A percentile compares a stretch with the other conserved stretches of the same genome.
Evolutionary conservation across 2,329 filamentous ascomycete genomes (phyloP).

Genomic region (Ophioceras dolichostomum): DNA sequence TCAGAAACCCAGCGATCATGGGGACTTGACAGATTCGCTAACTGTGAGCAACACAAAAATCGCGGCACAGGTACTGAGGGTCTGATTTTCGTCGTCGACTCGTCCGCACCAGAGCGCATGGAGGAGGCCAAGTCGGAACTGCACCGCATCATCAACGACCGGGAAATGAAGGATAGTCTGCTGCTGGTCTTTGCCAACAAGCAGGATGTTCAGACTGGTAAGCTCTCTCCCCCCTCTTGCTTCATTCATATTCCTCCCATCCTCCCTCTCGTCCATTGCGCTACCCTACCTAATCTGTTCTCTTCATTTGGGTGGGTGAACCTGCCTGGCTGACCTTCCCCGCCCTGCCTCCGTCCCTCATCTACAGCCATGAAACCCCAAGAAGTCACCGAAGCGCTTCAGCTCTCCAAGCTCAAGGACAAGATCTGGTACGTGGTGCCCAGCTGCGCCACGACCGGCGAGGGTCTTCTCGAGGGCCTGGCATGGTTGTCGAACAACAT

Average conservation of each 20-base stretch:
- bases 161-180: slow-evolving; percentile 93
- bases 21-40: no score
- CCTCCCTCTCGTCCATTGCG: no score
- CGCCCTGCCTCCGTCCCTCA: background rate
- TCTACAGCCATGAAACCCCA: slow-evolving; percentile 60
- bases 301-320: no score
- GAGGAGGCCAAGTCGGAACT: slow-evolving; percentile 89
- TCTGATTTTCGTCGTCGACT: slow-evolving; percentile 97
- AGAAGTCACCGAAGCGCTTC: slow-evolving; percentile 66
- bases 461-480: slow-evolving; percentile 70
- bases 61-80: no score
- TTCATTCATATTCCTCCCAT: no score
- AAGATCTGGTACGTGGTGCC: slow-evolving; percentile 79
- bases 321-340: no score
- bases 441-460: slow-evolving; percentile 69
- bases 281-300: no score
- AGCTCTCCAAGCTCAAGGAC: slow-evolving; percentile 67
- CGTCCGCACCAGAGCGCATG: slow-evolving; percentile 80
- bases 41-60: no score
- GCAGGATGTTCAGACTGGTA: slow-evolving; percentile 82
- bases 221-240: slow-evolving; percentile 17
- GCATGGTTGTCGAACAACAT: slow-evolving; percentile 79
- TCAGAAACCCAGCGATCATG: slow-evolving; percentile 88
- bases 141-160: slow-evolving; percentile 94
- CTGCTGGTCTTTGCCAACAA: slow-evolving; percentile 97